phyloP scores from a whole-genome alignment of 805 yeast species.

The Candida jianshihensis region DNA sequence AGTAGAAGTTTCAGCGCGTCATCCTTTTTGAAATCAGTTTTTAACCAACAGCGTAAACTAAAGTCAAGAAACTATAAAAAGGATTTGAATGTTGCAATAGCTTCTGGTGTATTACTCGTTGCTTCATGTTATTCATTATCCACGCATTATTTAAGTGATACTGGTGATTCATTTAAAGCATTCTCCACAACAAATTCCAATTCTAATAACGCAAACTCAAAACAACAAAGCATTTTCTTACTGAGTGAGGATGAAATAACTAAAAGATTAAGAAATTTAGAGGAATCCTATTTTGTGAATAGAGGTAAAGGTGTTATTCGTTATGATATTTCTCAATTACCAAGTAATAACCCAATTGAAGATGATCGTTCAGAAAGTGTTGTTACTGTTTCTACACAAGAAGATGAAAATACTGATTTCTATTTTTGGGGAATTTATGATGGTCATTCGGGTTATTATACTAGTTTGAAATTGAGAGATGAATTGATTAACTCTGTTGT shows the following conservation, averaged over 20 bases:
- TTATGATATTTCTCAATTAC: constrained; percentile 83
- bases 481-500: constrained; percentile 73
- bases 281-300: constrained; percentile 74
- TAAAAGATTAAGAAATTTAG: constrained; percentile 56
- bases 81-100: constrained; percentile 19
- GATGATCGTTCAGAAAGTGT: constrained; percentile 87
- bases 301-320: constrained; percentile 84
- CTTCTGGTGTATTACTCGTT: constrained; percentile 23
- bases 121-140: constrained; percentile 22
- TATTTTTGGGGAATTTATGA: constrained; percentile 94
- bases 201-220: constrained; percentile 8
- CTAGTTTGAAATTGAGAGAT: constrained; percentile 79
- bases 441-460: constrained; percentile 96
- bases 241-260: constrained; percentile 69
- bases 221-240: constrained; percentile 49
- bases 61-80: constrained; percentile 4
- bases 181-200: constrained; percentile 18
- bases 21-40: not conserved
- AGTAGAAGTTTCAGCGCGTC: not conserved
- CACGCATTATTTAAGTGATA: constrained; percentile 18
- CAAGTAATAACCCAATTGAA: constrained; percentile 90
- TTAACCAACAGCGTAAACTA: constrained; percentile 1
- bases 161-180: constrained; percentile 18
- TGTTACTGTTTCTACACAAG: constrained; percentile 56
- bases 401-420: constrained; percentile 60